Evolutionary conservation across 768 basidiomycete species (phyloP), one percentile per base, ranked within the genome.

Genomic region (Galerina sulciceps): DNA sequence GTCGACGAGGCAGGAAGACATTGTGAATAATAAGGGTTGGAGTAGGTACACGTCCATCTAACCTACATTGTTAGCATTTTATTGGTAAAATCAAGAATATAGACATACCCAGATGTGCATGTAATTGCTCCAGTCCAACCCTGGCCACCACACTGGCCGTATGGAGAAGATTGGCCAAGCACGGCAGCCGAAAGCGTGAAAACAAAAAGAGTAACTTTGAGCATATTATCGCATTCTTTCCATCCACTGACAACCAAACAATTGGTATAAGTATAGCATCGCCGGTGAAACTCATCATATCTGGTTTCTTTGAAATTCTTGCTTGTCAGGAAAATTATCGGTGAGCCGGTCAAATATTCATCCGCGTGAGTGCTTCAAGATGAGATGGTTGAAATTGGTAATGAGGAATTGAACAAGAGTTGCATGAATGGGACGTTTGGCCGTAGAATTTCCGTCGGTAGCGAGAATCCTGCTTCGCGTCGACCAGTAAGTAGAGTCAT

Each of bases 21-120:
- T 59, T 78, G 77, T 0, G 75, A 77, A 52, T 77, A 79, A 44
- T 65, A 78, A 8, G 63, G 49, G 55, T 77, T 77, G 2, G 65
- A 67, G 31, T 66, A 71, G 1, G 67, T 66, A 53, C 78, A 78
- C 4, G 66, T 59, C 72, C 74, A 77, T 3, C 76, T 76, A 49
- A 11, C 35, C 18, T 1, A 41, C 5, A n/a, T 15, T 13, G 22
- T 20, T 51, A 5, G 40, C 26, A 38, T 5, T 10, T 17, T 34
- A 43, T 15, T 10, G 13, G 13, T 31, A 9, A 10, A 34, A 49
- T 13, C 8, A 20, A 37, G 15, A 20, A 13, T 18, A 46, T 43
- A 6, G 46, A 22, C 20, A 20, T 61, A 75, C 73, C 73, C 71
- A 11, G 67, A 56, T 36, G 59, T 43, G 44, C 76, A 77, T 36